Conservation (phyloP, 768 basidiomycete species). For the Chiua virens region DNA sequence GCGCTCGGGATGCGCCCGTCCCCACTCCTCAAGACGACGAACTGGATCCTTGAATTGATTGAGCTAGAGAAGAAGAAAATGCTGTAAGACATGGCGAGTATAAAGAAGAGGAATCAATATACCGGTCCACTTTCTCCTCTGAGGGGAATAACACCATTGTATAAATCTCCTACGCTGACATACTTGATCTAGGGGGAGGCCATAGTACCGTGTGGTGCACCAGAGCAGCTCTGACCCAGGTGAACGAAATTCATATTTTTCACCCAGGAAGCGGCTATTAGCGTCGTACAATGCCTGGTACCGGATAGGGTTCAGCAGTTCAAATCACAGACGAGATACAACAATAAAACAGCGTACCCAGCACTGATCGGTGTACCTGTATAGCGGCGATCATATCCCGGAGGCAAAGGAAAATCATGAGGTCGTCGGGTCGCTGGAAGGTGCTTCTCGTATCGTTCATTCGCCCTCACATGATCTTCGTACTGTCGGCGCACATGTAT, state of each 20-base stretch:
- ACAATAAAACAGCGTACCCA: constrained; percentile 10
- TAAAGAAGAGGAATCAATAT: background rate
- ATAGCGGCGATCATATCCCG: background rate
- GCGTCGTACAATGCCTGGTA: constrained; percentile 15
- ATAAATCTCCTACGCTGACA: constrained; percentile 4
- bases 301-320: background rate
- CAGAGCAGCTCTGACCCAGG: constrained; percentile 25
- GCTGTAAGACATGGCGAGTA: background rate
- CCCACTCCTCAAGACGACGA: constrained; percentile 9
- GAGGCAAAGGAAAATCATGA: constrained; percentile 9
- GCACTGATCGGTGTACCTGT: background rate
- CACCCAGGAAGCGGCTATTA: constrained; percentile 14
- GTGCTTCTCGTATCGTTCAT: constrained; percentile 8
- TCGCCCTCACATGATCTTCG: too few relatives aligned
- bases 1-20: constrained; percentile 11
- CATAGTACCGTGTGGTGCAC: constrained; percentile 19
- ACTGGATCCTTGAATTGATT: constrained; percentile 8
- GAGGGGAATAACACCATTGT: constrained; percentile 9
- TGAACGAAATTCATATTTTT: constrained; percentile 12
- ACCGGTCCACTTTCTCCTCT: constrained; percentile 1
- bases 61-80: background rate
- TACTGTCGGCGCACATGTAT: too few relatives aligned
- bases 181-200: constrained; percentile 14
- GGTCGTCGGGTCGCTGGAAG: constrained; percentile 3
- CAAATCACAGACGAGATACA: background rate